Conservation (phyloP, 2,329 filamentous ascomycete species). For the Macrophomina pseudophaseolina region DNA sequence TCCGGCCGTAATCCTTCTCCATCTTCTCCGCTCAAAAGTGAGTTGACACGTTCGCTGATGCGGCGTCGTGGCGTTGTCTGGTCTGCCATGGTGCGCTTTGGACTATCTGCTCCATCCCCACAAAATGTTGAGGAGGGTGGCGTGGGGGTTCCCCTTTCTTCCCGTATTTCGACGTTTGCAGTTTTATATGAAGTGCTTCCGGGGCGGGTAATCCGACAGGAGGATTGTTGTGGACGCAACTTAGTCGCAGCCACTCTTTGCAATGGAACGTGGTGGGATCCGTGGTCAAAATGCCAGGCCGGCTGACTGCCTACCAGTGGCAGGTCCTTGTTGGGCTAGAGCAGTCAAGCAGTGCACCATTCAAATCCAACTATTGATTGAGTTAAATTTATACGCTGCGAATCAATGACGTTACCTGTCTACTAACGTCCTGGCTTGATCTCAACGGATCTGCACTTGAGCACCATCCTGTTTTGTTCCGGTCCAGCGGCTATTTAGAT, state of each 20-base stretch:
- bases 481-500: slow-evolving; percentile 16
- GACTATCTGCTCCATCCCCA: background rate
- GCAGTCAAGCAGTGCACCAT: too few relatives aligned
- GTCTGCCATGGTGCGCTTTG: background rate
- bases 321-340: too few relatives aligned
- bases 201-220: background rate
- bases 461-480: slow-evolving; percentile 4
- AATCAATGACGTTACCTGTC: background rate
- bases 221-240: background rate
- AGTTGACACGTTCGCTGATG: background rate
- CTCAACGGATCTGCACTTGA: background rate
- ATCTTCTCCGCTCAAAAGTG: background rate
- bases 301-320: too few relatives aligned
- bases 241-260: too few relatives aligned
- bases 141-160: background rate
- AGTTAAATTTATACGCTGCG: too few relatives aligned
- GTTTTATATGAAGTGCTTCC: background rate
- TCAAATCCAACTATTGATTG: too few relatives aligned
- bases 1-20: too few relatives aligned
- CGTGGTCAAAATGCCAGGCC: too few relatives aligned
- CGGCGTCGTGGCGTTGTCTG: background rate
- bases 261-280: too few relatives aligned
- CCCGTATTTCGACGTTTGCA: slow-evolving; percentile 6
- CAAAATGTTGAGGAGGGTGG: background rate
- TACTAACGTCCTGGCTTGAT: background rate